Base-by-base conservation (phyloP, 257 asterid genomes). In the Sherardia arvensis region DNA sequence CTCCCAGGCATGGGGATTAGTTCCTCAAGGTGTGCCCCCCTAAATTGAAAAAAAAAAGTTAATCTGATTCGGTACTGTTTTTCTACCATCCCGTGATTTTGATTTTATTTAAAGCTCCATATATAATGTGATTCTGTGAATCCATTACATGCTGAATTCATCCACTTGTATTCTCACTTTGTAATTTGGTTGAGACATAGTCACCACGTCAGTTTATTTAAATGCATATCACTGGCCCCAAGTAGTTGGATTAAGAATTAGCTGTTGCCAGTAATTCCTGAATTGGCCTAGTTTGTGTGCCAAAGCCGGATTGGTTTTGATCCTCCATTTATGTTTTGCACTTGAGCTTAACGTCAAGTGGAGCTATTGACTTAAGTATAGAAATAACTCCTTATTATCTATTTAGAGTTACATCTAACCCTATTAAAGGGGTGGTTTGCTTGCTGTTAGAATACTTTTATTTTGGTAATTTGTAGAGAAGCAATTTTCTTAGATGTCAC, bases 1-100 rank as follows among this genome's bases (percentile, higher is more conserved):
- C 48, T 79, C 91, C 6, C 81, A 78, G 66, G 28, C 68, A 22
- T 84, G 87, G 87, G 78, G 87, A 69, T 71, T 84, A 70, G 79
- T 81, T 80, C 84, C 84, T 66, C 86, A 81, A 81, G 91, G 87
- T 84, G 32, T 11, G 71, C 65, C 54, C 7, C 66, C 54, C 33
- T 38, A 21, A 61, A 38, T 23, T 40, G 22, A 36, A 43, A 43
- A 40, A 36, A 40, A 21, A 40, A 23, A 23, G 29, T 25, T 15
- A 5, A 38, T 61, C 23, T 61, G 54, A 40, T 61, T 40, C 49
- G 53, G 53, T 72, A 28, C 25, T 61, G 61, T 71, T 27, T 27
- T 28, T 56, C 26, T 58, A 11, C 28, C n/a, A 3, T 32, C 2
- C 8, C 8, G 63, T 8, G 34, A 51, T 20, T 29, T 20, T 7